Evolutionary conservation across 345 rosid species (phyloP).

Genomic region (Eucalyptus cloeziana): DNA sequence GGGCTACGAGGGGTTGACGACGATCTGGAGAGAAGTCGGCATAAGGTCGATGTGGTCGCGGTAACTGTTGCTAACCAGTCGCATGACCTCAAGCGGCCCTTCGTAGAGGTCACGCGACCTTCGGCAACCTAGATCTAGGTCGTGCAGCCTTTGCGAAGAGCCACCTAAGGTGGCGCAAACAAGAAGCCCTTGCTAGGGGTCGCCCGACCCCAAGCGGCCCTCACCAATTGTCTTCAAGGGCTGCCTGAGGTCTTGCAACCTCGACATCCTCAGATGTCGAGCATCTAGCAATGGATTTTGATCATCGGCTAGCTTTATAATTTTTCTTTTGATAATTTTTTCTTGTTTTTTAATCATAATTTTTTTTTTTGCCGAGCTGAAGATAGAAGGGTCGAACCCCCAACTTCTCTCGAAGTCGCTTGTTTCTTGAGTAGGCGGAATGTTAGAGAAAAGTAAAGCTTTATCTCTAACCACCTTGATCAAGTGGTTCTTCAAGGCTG

Average conservation of each 20-base stretch:
- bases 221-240: accelerated
- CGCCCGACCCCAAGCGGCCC: accelerated
- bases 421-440: too few species aligned
- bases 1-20: accelerated
- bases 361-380: too few species aligned
- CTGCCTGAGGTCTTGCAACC: accelerated
- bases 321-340: accelerated
- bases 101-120: accelerated
- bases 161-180: accelerated
- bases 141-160: accelerated
- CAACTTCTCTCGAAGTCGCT: too few species aligned
- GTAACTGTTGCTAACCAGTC: accelerated
- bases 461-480: too few species aligned
- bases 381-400: too few species aligned
- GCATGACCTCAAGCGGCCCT: accelerated
- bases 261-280: accelerated
- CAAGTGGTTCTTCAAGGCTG: too few species aligned
- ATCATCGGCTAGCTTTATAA: accelerated
- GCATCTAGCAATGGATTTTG: accelerated
- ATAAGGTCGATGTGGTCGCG: accelerated
- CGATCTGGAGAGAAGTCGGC: accelerated
- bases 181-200: accelerated
- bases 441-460: too few species aligned
- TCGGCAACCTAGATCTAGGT: too few species aligned
- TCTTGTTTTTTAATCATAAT: too few species aligned